Evolutionary conservation across 2,329 filamentous ascomycete genomes (phyloP), one percentile per base, ranked within the genome.

Genomic region (Chalaropsis thielavioides): DNA sequence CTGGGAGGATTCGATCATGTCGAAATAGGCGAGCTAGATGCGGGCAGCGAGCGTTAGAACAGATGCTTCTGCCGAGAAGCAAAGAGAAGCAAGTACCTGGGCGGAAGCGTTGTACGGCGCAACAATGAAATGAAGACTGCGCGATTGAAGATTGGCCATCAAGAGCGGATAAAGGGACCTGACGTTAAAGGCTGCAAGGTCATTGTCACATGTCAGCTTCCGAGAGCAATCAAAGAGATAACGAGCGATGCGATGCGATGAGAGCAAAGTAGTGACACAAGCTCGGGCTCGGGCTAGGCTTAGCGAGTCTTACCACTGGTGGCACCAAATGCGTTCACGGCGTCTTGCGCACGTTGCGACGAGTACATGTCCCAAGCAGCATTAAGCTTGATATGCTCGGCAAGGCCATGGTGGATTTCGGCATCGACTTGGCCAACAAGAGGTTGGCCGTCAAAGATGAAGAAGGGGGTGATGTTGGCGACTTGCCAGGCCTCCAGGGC

Each of bases 371-470:
- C 82, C 92, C 94, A 99, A 3, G 92, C 94, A 66, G 86, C 79
- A 69, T 89, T 83, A 62, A 90, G 90, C 69, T 86, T 85, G 68
- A 82, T 75, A 68, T 87, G 85, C 69, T 90, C 88, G 38, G 80
- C 79, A 61, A 81, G 81, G 31, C 83, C 83, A 58, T 83, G 82
- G 69, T 84, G 81, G 64, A 87, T 80, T 27, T 85, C 79, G 67
- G 86, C 80, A 59, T 89, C 84, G 71, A 92, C 86, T 71, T 89
- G 87, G 66, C 88, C 88, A 46, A 85, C 85, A 67, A 91, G 82
- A 46, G 90, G 84, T 71, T 96, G 83, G 43, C 94, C 94, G 73
- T 92, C 89, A 75, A 99, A 99, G 62, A 99, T 81, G 74, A 99
- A 97, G 68, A 95, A 78, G 1, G 89, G 89, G n/a, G 79, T 83